Base-by-base conservation (phyloP, 208 protist genomes). In the Leptomonas pyrrhocoris region DNA sequence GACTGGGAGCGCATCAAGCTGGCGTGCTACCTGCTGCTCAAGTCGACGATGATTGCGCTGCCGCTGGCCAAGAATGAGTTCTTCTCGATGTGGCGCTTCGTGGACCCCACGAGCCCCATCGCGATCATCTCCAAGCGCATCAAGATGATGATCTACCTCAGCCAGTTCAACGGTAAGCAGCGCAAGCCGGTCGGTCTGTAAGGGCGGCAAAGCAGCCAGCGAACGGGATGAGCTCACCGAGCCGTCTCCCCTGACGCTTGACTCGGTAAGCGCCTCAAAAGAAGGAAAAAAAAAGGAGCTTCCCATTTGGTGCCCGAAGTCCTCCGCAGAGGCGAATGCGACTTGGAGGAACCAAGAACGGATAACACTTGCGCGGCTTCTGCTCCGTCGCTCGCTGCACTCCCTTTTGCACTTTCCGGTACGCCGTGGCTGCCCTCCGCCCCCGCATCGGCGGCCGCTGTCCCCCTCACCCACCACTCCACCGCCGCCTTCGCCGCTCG, bases 101-200 rank as follows among this genome's bases (percentile, higher is more conserved):
- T 94, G 19, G 89, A 96, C 76, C 86, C 91, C 11, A 93, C 89
- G n/a, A 89, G 85, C 56, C 73, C 80, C 54, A 21, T 94, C 23
- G 79, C 87, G 5, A 77, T 74, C 71, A 77, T 90, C 46, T 73
- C 74, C 27, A 87, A 92, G 75, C 80, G 61, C 25, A 63, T 89
- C 49, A 91, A 93, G 73, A 80, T 79, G 62, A 69, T 77, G 48
- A 38, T 84, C 16, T 96, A 90, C 75, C 65, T 70, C 19, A 69
- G 13, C 23, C 84, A 85, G 31, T 55, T 80, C 40, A 79, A 86
- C 40, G 86, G 85, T 15, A 89, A 84, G 63, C 77, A 88, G 34
- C 70, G 89, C 65, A 94, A 94, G 69, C 91, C 91, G 18, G 80
- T 96, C 5, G 89, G 91, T 21, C 40, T 96, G 45, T 96, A 78